These are phyloP conservation scores for Cyphellophora attinorum DNA, from an alignment of 2,329 filamentous ascomycete species.

Conservation along the genomic window DNA sequence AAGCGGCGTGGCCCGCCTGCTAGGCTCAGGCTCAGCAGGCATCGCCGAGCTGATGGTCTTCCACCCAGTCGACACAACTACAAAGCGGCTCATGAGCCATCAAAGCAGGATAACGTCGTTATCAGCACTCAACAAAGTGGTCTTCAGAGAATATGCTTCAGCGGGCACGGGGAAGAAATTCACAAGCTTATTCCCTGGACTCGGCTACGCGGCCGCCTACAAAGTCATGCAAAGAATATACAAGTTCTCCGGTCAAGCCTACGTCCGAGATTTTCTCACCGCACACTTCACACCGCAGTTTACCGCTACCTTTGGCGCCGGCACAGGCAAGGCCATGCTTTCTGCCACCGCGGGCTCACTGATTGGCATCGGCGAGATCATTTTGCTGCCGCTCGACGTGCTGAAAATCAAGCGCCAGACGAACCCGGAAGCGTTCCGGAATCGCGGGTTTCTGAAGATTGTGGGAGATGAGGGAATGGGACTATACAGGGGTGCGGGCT, in stretches of 20 bases:
- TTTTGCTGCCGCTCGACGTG: slow-evolving; percentile 88
- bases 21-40: slow-evolving; percentile 88
- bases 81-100: slow-evolving; percentile 99
- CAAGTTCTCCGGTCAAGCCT: slow-evolving; percentile 96
- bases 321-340: slow-evolving; percentile 96
- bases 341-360: slow-evolving; percentile 91
- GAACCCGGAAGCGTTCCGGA: slow-evolving; percentile 95
- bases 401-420: slow-evolving; percentile 99
- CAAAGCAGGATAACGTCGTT: slow-evolving; percentile 58
- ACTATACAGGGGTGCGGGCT: slow-evolving; percentile 90
- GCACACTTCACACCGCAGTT: slow-evolving; percentile 73
- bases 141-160: slow-evolving; percentile 81
- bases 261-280: slow-evolving; percentile 80
- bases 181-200: slow-evolving; percentile 88
- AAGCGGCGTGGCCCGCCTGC: slow-evolving; percentile 73
- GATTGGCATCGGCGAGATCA: slow-evolving; percentile 94
- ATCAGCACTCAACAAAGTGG: slow-evolving; percentile 71
- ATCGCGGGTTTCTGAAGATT: slow-evolving; percentile 82
- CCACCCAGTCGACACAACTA: slow-evolving; percentile 94
- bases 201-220: slow-evolving; percentile 96
- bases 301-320: slow-evolving; percentile 84
- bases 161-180: slow-evolving; percentile 69
- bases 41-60: slow-evolving; percentile 90
- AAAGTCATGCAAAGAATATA: slow-evolving; percentile 96
- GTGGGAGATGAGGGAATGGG: slow-evolving; percentile 90